Evolutionary conservation across 345 rosid species (phyloP), one percentile per base, ranked within the genome.

Genomic region (Viola odorata): DNA sequence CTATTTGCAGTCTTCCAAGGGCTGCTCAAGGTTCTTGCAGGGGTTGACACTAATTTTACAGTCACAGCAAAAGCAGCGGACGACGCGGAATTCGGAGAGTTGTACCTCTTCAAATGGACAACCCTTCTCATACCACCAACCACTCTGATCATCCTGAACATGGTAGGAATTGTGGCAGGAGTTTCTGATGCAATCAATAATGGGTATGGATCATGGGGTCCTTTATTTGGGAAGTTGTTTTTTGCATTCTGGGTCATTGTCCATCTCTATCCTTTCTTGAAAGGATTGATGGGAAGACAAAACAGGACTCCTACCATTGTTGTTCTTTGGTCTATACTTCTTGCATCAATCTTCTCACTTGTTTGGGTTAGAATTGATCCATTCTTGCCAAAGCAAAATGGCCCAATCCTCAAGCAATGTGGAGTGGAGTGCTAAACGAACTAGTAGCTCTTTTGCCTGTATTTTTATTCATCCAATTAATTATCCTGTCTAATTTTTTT

Each of bases 321-420:
- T 37, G 92, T 91, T 12, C 81, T 86, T 0, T 91, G 98, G 96
- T 89, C 95, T 7, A 55, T 91, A 9, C 95, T 91, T 39, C 81
- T 91, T 3, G 92, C 98, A 5, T 91, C 96, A 1, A 91, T 91
- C 53, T 91, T 91, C 87, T 91, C 98, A 0, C 67, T 91, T 40
- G 78, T 91, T 53, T 91, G 98, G 96, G 98, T 88, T 63, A 82
- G 98, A 75, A 89, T 91, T 5, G 98, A 91, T 73, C 96, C 98
- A 37, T 91, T 91, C 78, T 70, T 91, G 82, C 89, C 98, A 1
- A 91, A 91, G 75, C 91, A 82, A 68, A 88, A 84, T 4, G 96
- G 96, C 63, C 96, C 98, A 8, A 67, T 84, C 37, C 84, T 91
- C 41, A 91, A 91, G 64, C 98, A 85, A 69, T 91, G 98, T 65